These are phyloP conservation scores for Gymnopilus junonius DNA, from an alignment of 768 basidiomycete genomes.

Conservation along the genomic window DNA sequence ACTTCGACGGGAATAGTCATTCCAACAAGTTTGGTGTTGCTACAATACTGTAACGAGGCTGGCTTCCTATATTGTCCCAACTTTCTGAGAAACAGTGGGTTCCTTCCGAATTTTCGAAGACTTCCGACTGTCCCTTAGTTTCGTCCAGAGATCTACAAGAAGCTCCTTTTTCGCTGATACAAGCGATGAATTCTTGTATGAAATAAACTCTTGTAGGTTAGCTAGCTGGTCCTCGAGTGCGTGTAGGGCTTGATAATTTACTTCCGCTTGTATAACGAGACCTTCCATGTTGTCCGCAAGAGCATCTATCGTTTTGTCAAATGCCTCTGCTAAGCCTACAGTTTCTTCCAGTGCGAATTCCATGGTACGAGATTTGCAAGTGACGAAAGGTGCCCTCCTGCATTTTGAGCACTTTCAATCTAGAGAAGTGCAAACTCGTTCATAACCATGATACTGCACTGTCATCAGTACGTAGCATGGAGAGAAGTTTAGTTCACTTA, in stretches of 20 bases:
- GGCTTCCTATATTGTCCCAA: conserved; percentile 61
- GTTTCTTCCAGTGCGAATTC: conserved; percentile 31
- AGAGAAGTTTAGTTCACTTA: conserved; percentile 36
- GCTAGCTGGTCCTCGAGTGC: conserved; percentile 64
- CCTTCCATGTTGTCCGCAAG: conserved; percentile 55
- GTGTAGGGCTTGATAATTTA: conserved; percentile 57
- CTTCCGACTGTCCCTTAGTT: conserved; percentile 61
- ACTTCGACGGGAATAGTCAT: conserved; percentile 70
- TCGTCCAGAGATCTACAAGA: conserved; percentile 72
- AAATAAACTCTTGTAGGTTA: conserved; percentile 59
- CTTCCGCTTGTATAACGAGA: conserved; percentile 71
- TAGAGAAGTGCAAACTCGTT: conserved; percentile 71
- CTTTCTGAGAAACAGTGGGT: conserved; percentile 57
- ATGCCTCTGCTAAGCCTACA: conserved; percentile 56
- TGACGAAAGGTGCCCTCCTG: conserved; percentile 33
- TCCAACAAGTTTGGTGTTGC: conserved; percentile 66
- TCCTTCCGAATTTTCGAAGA: conserved; percentile 53
- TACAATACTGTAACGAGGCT: conserved; percentile 70
- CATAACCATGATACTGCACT: conserved; percentile 66
- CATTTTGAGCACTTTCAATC: conserved; percentile 50
- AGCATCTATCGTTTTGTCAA: conserved; percentile 65
- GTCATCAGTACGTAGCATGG: neutral
- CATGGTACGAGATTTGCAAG: conserved; percentile 46
- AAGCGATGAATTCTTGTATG: conserved; percentile 57
- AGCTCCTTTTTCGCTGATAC: conserved; percentile 52